Conservation (phyloP, 352 stramenopile species). For the Thraustotheca clavata region DNA sequence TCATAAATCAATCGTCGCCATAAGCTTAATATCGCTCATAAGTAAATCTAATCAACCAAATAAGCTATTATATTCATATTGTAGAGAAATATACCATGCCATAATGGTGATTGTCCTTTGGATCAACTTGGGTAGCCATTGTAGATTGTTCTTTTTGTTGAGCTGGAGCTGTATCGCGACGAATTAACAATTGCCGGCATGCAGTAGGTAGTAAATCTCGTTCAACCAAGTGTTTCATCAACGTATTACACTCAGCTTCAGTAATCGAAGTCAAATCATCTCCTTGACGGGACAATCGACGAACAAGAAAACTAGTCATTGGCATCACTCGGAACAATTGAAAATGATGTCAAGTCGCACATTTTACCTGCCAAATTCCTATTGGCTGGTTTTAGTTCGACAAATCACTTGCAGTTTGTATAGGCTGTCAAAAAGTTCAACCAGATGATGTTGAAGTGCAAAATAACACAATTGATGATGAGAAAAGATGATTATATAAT, state of each 20-base stretch:
- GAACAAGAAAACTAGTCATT: constrained; percentile 3
- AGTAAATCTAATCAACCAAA: background rate
- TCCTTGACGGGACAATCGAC: background rate
- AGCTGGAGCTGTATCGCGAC: background rate
- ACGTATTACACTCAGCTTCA: constrained; percentile 2
- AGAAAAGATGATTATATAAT: too few relatives aligned
- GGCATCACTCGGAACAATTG: background rate
- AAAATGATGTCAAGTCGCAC: background rate
- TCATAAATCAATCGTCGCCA: too few relatives aligned
- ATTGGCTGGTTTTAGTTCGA: background rate
- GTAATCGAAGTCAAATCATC: background rate
- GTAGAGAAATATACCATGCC: background rate
- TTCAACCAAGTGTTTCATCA: constrained; percentile 3
- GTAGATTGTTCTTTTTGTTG: background rate
- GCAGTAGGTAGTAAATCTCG: background rate
- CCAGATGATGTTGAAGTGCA: too few relatives aligned
- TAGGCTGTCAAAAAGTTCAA: too few relatives aligned
- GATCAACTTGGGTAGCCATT: background rate
- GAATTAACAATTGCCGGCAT: background rate
- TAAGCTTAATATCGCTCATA: background rate
- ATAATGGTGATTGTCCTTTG: background rate
- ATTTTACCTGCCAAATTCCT: too few relatives aligned
- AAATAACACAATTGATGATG: too few relatives aligned
- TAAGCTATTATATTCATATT: background rate
- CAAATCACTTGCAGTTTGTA: too few relatives aligned